Base-by-base conservation (phyloP, 2,329 filamentous ascomycete species). In the Aureobasidium sp. region DNA sequence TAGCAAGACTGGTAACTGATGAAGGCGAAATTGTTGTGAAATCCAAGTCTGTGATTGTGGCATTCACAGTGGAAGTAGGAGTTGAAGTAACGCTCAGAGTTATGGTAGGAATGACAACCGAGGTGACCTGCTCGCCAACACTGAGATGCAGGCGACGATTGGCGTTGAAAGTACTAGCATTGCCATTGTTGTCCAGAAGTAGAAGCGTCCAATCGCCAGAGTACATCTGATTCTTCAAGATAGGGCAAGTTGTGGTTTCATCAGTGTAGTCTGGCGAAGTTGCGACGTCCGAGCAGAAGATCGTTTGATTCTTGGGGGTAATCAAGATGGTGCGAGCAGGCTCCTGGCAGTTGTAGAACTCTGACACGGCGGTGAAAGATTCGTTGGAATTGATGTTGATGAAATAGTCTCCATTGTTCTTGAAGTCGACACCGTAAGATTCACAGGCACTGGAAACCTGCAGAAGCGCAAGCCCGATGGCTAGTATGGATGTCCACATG, bases 131-230 rank as follows among this genome's bases (percentile, higher is more conserved):
- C 14, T 67, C 64, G 5, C 71, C 75, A 41, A 76, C 75, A 21
- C 66, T 68, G 7, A 77, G 66, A n/a, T 44, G 70, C 66, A 69
- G 72, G 68, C 75, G 73, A 67, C 77, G 71, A 64, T 78, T 67
- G 70, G 73, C 78, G n/a, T 73, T 76, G 54, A 79, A 77, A 1
- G 76, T 76, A 16, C 74, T 69, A 32, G 72, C 74, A 39, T 72
- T 68, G 30, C 71, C 76, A 64, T 79, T 76, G 37, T 78, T 78
- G 45, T 75, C 64, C 5, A 79, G 68, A 54, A 76, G 68, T 10
- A 79, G 62, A 9, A 79, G 68, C 5, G 75, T 73, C 74, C 75
- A 79, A 37, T 74, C 72, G 5, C 77, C 77, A 51, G 74, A 73
- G 21, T 65, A 68, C 69, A 79, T 76, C 61, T 77, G 69, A 44